Evolutionary conservation across 2,329 filamentous ascomycete genomes (phyloP).

Genomic region (Pseudogymnoascus sp.): DNA sequence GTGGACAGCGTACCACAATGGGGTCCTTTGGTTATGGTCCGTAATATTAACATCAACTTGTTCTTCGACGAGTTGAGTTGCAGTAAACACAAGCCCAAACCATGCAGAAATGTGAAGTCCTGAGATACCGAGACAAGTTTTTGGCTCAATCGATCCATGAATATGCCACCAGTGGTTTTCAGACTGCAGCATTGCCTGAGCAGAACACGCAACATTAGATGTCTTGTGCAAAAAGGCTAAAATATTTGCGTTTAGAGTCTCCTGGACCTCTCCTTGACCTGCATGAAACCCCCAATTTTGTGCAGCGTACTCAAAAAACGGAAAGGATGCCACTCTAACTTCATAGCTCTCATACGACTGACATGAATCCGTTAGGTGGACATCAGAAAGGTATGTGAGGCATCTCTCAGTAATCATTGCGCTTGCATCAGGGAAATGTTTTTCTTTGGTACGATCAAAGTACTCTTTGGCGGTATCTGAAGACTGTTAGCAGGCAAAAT

Average conservation of each 20-base stretch:
- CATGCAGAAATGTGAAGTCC: background rate
- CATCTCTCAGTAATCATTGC: background rate
- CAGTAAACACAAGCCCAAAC: background rate
- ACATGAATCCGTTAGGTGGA: background rate
- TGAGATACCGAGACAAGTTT: background rate
- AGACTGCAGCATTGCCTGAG: background rate
- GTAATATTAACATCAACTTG: background rate
- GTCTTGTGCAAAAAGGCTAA: background rate
- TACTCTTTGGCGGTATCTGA: background rate
- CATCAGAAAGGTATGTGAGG: background rate
- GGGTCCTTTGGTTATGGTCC: background rate
- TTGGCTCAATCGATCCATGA: background rate
- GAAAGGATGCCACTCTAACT: background rate
- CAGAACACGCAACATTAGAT: background rate
- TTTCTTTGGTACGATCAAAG: background rate
- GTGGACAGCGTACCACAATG: constrained; percentile 1
- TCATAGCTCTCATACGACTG: background rate
- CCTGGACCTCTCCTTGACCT: background rate
- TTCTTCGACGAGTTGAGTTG: background rate
- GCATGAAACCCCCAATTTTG: background rate
- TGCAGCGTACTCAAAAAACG: background rate
- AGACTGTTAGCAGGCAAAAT: background rate
- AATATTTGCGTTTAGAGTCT: background rate
- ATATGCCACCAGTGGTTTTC: background rate
- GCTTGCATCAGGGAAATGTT: background rate